Conservation (phyloP, 352 stramenopile genomes). For the Saprolegnia parasitica region DNA sequence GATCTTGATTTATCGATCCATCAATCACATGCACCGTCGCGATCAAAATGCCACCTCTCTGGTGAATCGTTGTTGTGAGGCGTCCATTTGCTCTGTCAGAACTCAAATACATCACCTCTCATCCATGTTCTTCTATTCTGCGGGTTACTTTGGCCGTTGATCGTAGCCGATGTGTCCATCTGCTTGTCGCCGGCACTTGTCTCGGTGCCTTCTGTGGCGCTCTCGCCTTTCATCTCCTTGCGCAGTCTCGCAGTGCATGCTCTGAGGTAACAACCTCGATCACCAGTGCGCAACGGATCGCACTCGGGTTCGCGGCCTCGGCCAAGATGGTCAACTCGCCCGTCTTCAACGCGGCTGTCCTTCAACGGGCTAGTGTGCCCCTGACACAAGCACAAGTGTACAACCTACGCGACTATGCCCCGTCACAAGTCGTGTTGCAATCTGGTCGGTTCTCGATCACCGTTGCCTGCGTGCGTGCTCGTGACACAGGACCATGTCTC, state of each 20-base stretch:
- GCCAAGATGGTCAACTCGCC: conserved; percentile 20
- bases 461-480: background rate
- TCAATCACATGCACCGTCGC: too few species aligned
- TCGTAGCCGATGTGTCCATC: background rate
- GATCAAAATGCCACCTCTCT: too few species aligned
- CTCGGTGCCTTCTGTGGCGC: background rate
- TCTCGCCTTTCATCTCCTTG: background rate
- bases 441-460: background rate
- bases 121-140: background rate
- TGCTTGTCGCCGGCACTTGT: background rate
- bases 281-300: background rate
- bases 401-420: background rate
- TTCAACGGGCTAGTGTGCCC: background rate
- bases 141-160: background rate
- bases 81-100: background rate
- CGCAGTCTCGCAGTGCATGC: background rate
- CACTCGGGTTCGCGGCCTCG: background rate
- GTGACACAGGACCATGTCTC: background rate
- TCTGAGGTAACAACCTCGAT: background rate
- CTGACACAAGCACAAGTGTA: background rate
- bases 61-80: too few species aligned
- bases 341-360: background rate
- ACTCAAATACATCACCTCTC: background rate
- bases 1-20: too few species aligned
- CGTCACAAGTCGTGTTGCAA: background rate